Conservation (phyloP, 345 rosid species). For the Melastoma malabathricum region DNA sequence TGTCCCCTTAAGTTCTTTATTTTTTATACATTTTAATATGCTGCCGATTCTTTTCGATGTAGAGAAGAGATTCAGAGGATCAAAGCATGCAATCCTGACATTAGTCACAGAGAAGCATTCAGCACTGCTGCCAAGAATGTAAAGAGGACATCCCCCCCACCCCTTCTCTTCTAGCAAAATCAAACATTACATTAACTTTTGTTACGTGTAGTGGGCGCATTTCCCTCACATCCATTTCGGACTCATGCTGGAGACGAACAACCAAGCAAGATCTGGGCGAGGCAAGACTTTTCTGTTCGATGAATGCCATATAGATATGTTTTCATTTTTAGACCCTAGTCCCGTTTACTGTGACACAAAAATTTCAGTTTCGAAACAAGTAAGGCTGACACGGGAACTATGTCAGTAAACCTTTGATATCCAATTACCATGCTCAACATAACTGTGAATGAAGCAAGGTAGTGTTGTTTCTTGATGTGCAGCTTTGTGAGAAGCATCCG, state of each 20-base stretch:
- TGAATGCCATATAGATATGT: too few species aligned
- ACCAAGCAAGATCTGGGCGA: conserved; percentile 27
- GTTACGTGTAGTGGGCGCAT: conserved; percentile 68
- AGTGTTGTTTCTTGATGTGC: background rate
- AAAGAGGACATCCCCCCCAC: conserved; percentile 2
- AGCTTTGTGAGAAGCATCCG: conserved; percentile 35
- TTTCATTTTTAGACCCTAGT: too few species aligned
- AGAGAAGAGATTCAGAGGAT: conserved; percentile 99
- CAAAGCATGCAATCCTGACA: conserved; percentile 89
- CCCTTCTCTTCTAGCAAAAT: too few species aligned
- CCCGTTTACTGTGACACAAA: too few species aligned
- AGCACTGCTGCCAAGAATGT: conserved; percentile 98
- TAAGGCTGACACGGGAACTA: too few species aligned
- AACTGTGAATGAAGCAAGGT: too few species aligned
- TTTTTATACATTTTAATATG: background rate
- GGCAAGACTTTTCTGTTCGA: too few species aligned
- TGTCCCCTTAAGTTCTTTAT: background rate
- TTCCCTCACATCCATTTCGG: conserved; percentile 89
- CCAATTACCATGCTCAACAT: too few species aligned
- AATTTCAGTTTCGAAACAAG: too few species aligned
- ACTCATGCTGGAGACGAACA: conserved; percentile 66
- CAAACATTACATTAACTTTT: conserved; percentile 2
- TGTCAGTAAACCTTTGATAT: too few species aligned
- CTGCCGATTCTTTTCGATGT: background rate
- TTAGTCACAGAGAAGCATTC: conserved; percentile 96